Evolutionary conservation across 169 alveolate genomes (phyloP).

Genomic region (Cryptosporidium muris): DNA sequence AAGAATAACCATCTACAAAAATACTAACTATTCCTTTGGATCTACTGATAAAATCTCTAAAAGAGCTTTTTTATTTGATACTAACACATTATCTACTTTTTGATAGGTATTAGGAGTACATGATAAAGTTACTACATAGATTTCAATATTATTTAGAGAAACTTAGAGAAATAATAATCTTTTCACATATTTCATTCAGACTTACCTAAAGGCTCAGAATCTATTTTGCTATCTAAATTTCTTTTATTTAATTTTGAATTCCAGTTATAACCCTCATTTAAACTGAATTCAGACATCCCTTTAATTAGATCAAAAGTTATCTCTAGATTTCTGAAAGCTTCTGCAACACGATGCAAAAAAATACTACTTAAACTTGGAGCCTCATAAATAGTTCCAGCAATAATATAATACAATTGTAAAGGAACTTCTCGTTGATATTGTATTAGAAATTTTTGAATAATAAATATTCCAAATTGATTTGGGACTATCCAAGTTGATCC

Average conservation of each 20-base stretch:
- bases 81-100: background rate
- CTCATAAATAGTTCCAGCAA: conserved; percentile 65
- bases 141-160: background rate
- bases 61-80: too few relatives aligned
- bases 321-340: conserved; percentile 47
- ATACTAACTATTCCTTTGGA: too few relatives aligned
- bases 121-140: background rate
- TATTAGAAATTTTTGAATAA: conserved; percentile 49
- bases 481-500: conserved; percentile 69
- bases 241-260: conserved; percentile 2
- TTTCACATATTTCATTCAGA: background rate
- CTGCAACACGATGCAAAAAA: conserved; percentile 56
- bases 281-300: conserved; percentile 50
- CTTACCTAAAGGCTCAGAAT: background rate
- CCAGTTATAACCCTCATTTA: conserved; percentile 53
- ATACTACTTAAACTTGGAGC: conserved; percentile 63
- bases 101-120: background rate
- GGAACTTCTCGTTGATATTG: conserved; percentile 64
- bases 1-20: too few relatives aligned
- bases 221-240: background rate
- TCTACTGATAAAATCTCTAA: too few relatives aligned
- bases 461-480: conserved; percentile 62
- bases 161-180: too few relatives aligned
- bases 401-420: conserved; percentile 42
- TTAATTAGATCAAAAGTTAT: conserved; percentile 33